A percentile compares a stretch with the other conserved stretches of the same genome.
Conservation (phyloP, 208 protist genomes). For the Wallacemonas sp. region DNA sequence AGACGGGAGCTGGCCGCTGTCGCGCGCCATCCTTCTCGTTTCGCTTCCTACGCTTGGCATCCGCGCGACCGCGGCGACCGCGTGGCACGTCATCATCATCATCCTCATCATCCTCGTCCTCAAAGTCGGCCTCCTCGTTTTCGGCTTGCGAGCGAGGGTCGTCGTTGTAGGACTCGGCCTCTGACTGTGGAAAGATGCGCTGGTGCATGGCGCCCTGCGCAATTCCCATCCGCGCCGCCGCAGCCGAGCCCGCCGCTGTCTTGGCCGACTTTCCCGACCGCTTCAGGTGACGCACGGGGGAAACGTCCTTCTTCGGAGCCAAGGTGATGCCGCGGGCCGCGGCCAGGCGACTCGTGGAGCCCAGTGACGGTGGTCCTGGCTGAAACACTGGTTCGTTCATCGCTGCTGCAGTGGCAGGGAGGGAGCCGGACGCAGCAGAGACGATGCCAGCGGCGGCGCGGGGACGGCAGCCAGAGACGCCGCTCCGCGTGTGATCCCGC, state of each 20-base stretch:
- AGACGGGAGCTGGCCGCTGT: not conserved
- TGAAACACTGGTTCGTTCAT: not conserved
- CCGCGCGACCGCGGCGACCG: not conserved
- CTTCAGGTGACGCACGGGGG: constrained; percentile 1
- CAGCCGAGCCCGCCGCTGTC: not conserved
- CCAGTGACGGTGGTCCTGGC: not conserved
- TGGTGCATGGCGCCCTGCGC: not conserved
- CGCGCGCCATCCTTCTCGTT: not conserved
- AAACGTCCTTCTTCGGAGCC: not conserved
- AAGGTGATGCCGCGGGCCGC: not conserved
- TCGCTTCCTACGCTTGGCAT: not conserved
- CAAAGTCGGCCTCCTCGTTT: constrained; percentile 1
- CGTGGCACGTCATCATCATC: not conserved
- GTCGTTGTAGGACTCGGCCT: constrained; percentile 5
- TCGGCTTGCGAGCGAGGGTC: not conserved
- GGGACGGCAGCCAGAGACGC: constrained; percentile 3
- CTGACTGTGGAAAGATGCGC: not conserved
- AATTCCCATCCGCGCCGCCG: not conserved
- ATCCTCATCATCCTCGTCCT: not conserved
- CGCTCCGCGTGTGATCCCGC: constrained; percentile 48
- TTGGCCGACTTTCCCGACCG: not conserved
- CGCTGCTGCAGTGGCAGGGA: not conserved
- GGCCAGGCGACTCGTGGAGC: constrained; percentile 11
- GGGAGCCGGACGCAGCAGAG: not conserved
- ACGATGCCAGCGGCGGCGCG: constrained; percentile 8